Conservation (phyloP, 139 green algal genomes). For the Dunaliella primolecta region DNA sequence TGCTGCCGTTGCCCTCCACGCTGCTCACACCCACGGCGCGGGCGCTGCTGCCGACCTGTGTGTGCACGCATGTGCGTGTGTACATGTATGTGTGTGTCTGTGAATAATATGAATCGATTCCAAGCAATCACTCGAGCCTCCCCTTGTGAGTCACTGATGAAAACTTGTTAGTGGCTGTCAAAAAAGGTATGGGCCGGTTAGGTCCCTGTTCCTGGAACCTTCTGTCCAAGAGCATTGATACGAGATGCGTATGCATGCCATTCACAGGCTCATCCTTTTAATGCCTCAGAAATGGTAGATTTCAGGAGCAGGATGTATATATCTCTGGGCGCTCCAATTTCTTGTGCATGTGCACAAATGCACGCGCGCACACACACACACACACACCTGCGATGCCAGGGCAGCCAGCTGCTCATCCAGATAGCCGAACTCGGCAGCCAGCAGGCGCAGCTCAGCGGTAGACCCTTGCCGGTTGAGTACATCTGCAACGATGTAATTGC, state of each 20-base stretch:
- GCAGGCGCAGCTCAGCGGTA: slow-evolving; percentile 80
- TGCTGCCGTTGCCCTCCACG: neutral
- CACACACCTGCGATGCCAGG: slow-evolving; percentile 42
- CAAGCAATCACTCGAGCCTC: too few species aligned
- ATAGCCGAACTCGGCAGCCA: slow-evolving; percentile 84
- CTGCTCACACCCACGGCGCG: neutral
- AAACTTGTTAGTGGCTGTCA: too few species aligned
- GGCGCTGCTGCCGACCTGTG: neutral
- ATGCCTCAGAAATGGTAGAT: too few species aligned
- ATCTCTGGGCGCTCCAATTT: too few species aligned
- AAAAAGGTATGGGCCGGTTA: too few species aligned
- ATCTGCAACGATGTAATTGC: slow-evolving; percentile 21
- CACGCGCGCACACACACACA: neutral
- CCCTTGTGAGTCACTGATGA: too few species aligned
- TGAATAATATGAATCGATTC: too few species aligned
- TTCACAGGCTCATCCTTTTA: too few species aligned
- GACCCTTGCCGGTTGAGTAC: slow-evolving; percentile 47
- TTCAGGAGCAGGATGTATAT: too few species aligned
- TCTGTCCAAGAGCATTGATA: too few species aligned
- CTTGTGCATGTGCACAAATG: neutral
- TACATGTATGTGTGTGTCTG: neutral
- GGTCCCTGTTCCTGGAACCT: too few species aligned
- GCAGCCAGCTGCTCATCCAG: slow-evolving; percentile 73
- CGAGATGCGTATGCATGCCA: too few species aligned
- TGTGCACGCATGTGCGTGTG: neutral